Percentiles rank a stretch among this genome's conserved stretches.
phyloP scores from a whole-genome alignment of 495 filamentous ascomycete species.

The Stereocaulon alpinum region DNA sequence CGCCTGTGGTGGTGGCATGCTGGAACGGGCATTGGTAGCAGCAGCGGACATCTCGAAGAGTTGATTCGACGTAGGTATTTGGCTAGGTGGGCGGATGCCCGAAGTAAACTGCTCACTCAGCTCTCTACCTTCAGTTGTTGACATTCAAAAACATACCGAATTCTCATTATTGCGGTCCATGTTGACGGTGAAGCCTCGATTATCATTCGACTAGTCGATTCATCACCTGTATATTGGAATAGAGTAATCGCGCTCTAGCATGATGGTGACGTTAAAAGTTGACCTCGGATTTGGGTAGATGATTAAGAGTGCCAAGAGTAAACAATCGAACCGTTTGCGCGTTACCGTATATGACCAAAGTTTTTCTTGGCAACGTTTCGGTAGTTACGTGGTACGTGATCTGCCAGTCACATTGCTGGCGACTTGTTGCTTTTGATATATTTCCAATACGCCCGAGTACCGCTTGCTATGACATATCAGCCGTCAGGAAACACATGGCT shows the following conservation, averaged over 20 bases:
- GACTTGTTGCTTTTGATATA: background rate
- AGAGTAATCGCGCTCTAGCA: background rate
- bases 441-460: background rate
- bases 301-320: constrained; percentile 1
- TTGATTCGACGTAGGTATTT: constrained; percentile 24
- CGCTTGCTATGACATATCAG: too few relatives aligned
- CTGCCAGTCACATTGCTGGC: background rate
- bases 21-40: constrained; percentile 55
- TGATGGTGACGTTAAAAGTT: background rate
- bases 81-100: constrained; percentile 13
- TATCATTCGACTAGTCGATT: too few relatives aligned
- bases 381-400: background rate
- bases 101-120: constrained; percentile 18
- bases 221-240: background rate
- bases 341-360: background rate
- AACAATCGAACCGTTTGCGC: constrained; percentile 2
- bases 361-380: background rate
- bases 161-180: constrained; percentile 24
- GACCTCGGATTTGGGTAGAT: too few relatives aligned
- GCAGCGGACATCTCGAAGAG: constrained; percentile 53
- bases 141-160: constrained; percentile 9
- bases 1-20: constrained; percentile 43
- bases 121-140: background rate
- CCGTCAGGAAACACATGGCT: background rate
- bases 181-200: background rate